phyloP scores from a whole-genome alignment of 495 filamentous ascomycete genomes.

The Penicillium canescens region DNA sequence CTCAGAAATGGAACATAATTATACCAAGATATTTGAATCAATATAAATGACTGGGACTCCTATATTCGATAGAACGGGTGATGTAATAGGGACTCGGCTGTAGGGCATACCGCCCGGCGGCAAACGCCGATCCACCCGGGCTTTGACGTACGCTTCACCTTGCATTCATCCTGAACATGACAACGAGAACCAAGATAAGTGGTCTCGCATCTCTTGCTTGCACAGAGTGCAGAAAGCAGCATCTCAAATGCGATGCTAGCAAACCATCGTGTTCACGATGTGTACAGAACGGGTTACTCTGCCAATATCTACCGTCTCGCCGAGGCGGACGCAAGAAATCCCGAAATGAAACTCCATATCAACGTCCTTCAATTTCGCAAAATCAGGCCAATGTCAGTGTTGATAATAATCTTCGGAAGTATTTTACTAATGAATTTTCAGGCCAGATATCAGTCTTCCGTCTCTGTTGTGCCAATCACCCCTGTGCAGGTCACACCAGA shows the following conservation, averaged over 20 bases:
- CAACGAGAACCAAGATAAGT: constrained; percentile 21
- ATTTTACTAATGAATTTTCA: neutral
- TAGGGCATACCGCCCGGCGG: neutral
- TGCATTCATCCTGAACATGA: constrained; percentile 8
- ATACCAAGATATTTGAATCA: too few relatives aligned
- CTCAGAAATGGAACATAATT: too few relatives aligned
- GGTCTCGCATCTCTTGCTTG: constrained; percentile 38
- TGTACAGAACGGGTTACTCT: constrained; percentile 25
- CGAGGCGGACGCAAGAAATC: constrained; percentile 37
- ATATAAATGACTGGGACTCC: too few relatives aligned
- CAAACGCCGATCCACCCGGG: neutral
- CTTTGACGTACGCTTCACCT: neutral
- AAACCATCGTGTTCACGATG: constrained; percentile 40
- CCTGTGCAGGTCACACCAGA: constrained; percentile 15
- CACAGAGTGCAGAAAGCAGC: constrained; percentile 44
- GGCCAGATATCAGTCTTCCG: constrained; percentile 5
- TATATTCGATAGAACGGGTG: too few relatives aligned
- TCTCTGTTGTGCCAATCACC: constrained; percentile 5
- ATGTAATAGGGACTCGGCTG: too few relatives aligned
- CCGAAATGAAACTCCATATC: constrained; percentile 21
- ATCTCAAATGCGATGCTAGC: constrained; percentile 43
- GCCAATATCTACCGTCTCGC: constrained; percentile 41
- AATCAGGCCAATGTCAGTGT: constrained; percentile 14
- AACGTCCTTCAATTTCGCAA: constrained; percentile 4
- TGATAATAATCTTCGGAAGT: neutral